These are phyloP conservation scores for Sapria himalayana DNA, from an alignment of 345 rosid genomes.

Conservation along the genomic window DNA sequence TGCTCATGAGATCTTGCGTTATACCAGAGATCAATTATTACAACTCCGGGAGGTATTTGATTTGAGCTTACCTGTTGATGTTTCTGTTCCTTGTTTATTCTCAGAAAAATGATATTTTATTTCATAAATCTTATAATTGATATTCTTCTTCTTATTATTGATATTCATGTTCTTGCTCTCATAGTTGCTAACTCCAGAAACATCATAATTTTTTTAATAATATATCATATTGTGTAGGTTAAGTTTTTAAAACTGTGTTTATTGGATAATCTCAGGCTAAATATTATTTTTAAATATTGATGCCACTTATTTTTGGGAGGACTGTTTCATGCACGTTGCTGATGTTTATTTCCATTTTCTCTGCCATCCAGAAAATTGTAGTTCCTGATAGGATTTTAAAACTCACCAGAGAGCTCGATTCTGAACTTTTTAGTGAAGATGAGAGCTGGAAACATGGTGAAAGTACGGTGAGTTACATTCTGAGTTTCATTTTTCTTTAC, in stretches of 20 bases:
- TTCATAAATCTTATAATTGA: no score
- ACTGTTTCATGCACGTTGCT: slow-evolving; percentile 1
- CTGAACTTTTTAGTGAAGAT: slow-evolving; percentile 60
- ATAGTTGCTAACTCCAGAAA: no score
- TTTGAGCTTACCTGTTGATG: neutral
- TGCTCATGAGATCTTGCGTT: slow-evolving; percentile 36
- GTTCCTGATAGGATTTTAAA: slow-evolving; percentile 45
- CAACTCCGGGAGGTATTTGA: slow-evolving; percentile 42
- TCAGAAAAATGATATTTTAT: no score
- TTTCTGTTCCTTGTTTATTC: no score
- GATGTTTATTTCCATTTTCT: slow-evolving; percentile 14
- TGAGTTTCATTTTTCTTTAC: slow-evolving; percentile 1
- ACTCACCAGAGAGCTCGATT: slow-evolving; percentile 38
- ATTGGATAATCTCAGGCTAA: no score
- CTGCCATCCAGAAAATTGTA: no score
- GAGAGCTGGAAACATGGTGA: slow-evolving; percentile 51
- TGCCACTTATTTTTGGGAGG: neutral
- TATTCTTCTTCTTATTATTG: no score
- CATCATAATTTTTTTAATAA: no score
- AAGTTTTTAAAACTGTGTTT: no score
- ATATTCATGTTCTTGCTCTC: no score
- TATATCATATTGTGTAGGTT: no score
- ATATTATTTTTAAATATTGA: neutral
- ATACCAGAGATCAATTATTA: slow-evolving; percentile 52
- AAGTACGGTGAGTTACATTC: slow-evolving; percentile 27